Base-by-base conservation (phyloP, 805 yeast genomes). In the Pichia membranifaciens region DNA sequence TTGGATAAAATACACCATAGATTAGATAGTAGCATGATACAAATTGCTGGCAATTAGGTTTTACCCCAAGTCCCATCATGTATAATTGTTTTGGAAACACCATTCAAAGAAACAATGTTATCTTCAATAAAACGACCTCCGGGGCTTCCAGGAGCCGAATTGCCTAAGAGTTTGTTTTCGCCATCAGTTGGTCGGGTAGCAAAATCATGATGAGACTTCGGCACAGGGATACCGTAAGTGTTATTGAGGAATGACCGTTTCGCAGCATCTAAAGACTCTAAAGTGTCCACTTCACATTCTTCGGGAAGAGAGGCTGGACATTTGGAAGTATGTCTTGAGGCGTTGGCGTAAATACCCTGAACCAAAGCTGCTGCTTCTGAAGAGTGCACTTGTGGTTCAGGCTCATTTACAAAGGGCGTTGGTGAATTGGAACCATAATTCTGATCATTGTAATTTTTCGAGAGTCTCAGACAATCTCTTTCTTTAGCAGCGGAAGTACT, bases 61-160 rank as follows among this genome's bases (percentile, higher is more conserved):
- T 18, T 15, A 32, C 25, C 17, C 40, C 38, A 28, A 16, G 15
- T 41, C 22, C 45, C 42, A 21, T 76, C 82, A 56, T 84, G 91
- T 57, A 88, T 87, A 51, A 88, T 85, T 3, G 95, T 87, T 70
- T 88, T 88, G 57, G 80, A 81, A 18, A 86, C 85, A 45, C 96
- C 96, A 59, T 83, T 81, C 23, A 84, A 84, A 43, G 82, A 84
- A n/a, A 88, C 80, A 16, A 88, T 82, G 31, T 44, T 54, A 36
- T 86, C 80, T 66, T 88, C 96, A 46, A 86, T 76, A 45, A 88
- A 81, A 8, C 91, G 83, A 16, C 81, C 81, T 10, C 82, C 47
- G 7, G 43, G 33, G 29, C 44, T 38, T 20, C 35, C 41, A 16
- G 16, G 18, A n/a, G 38, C 35, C 31, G 41, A 17, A 3, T 18